Conservation (phyloP, 2,329 filamentous ascomycete species). For the Akanthomyces dipterigenus region DNA sequence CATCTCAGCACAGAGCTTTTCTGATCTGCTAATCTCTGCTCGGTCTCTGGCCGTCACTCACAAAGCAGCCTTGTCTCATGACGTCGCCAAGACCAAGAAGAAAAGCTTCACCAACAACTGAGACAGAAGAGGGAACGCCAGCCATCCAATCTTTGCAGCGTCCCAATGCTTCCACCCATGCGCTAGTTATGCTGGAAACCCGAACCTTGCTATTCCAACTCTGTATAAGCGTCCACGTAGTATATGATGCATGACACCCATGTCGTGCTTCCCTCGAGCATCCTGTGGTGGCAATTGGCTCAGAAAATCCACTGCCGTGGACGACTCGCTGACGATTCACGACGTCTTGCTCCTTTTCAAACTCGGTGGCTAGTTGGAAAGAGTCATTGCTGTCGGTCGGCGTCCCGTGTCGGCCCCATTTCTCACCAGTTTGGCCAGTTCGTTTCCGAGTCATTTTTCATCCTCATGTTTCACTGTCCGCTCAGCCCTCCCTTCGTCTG, state of each 20-base stretch:
- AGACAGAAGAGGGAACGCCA: not conserved
- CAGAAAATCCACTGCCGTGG: no score
- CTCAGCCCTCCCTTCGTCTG: no score
- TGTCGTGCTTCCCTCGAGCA: no score
- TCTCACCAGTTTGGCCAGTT: not conserved
- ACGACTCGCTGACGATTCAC: not conserved
- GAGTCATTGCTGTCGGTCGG: not conserved
- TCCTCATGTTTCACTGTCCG: not conserved
- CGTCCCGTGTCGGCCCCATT: not conserved
- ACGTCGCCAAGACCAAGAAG: no score
- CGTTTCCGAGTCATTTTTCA: not conserved
- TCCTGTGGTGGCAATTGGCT: no score
- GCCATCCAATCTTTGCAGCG: not conserved
- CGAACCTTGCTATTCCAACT: no score
- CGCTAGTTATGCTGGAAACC: not conserved
- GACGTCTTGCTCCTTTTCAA: not conserved
- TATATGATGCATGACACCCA: no score
- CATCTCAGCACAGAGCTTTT: not conserved
- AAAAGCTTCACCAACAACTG: not conserved
- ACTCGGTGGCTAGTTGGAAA: not conserved
- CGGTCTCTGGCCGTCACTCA: not conserved
- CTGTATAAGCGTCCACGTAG: no score
- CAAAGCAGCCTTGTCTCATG: no score
- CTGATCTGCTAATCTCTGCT: not conserved
- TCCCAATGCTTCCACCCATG: not conserved